phyloP scores from a whole-genome alignment of 106 monocot genomes.

The Hemerocallis citrina region DNA sequence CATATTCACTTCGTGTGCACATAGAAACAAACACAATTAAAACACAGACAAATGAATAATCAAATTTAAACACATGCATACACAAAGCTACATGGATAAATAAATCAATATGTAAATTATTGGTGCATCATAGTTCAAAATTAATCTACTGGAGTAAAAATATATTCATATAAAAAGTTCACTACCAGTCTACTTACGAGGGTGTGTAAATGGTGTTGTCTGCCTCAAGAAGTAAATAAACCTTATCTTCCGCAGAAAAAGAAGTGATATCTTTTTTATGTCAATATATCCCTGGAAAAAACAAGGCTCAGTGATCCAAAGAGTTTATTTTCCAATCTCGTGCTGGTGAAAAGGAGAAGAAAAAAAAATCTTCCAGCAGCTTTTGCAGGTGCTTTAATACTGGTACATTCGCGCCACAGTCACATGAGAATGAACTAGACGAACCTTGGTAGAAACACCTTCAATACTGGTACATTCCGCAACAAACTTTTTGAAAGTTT shows the following conservation, averaged over 20 bases:
- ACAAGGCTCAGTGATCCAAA: not conserved
- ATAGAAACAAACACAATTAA: no score
- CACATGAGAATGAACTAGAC: no score
- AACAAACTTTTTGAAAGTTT: no score
- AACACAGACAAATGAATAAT: not conserved
- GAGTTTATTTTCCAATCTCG: no score
- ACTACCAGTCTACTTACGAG: slow-evolving; percentile 33
- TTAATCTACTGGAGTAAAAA: no score
- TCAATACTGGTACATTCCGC: no score
- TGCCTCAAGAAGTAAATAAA: slow-evolving; percentile 69
- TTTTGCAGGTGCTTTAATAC: slow-evolving; percentile 98
- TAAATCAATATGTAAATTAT: not conserved
- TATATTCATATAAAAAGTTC: no score
- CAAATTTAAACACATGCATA: not conserved
- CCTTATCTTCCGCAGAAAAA: slow-evolving; percentile 74
- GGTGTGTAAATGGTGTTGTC: slow-evolving; percentile 62
- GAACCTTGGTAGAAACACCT: no score
- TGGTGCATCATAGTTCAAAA: no score
- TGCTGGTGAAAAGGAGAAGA: no score
- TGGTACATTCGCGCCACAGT: no score
- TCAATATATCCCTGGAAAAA: slow-evolving; percentile 78
- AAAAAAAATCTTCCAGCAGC: slow-evolving; percentile 57
- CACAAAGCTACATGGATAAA: not conserved
- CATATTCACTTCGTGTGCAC: no score
- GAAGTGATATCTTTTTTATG: slow-evolving; percentile 81